Base-by-base conservation (phyloP, 2,329 filamentous ascomycete species). In the Xylariaceae sp. region DNA sequence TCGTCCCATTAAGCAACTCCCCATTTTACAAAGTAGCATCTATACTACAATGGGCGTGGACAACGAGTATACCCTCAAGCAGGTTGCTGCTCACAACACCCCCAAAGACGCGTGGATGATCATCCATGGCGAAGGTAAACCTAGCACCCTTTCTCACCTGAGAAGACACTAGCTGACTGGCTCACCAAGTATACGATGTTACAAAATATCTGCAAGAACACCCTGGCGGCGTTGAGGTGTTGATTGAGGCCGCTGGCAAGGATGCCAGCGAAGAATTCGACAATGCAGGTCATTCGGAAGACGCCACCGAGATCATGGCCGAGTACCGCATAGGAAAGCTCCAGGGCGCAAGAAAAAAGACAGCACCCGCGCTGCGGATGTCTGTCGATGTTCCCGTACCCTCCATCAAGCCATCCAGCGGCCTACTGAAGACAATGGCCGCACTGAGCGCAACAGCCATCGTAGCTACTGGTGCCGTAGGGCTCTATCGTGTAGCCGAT, bases 211-310 rank as follows among this genome's bases (percentile, higher is more conserved):
- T 80, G 1, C 66, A 76, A 19, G 80, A 85, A 49, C 82, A 85
- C 53, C 82, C 82, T 47, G 89, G 89, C 60, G 89, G 89, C 65
- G 82, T 86, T 62, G 87, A 91, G 63, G 81, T 91, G 52, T 75
- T 94, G 38, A 75, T 89, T 51, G 89, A 92, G 55, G 85, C 89
- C 27, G 88, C 78, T 58, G 89, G 89, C 49, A 83, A 85, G 59
- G 88, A 94, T 69, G 84, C 86, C 42, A 89, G 86, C 39, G 84
- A 89, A 65, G 86, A 83, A 39, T 94, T 91, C 62, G 88, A 94
- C 71, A 86, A 91, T 62, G 87, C 89, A 35, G 89, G 89, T 40
- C 89, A 95, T 74, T 90, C 86, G 42, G 86, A 89, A 19, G 75
- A 77, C 48, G 74, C 74, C 2, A 66, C 61, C 44, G 72, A 74